Evolutionary conservation across 148 eudicot species (phyloP), one percentile per base, ranked within the genome.

Genomic region (Cornus suecica): DNA sequence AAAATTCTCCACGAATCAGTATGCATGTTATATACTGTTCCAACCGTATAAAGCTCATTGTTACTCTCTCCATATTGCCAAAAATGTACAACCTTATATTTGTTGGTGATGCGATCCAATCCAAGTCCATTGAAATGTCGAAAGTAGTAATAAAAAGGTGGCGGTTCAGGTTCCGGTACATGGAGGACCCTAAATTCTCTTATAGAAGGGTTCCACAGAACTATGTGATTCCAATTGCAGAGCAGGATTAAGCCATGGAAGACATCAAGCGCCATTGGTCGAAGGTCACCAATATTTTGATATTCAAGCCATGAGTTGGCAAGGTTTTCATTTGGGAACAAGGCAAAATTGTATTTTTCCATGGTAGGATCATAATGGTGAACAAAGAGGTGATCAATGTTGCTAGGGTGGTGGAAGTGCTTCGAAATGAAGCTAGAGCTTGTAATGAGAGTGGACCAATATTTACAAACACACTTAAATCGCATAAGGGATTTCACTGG

Each of bases 401-500:
- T 48, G 54, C 20, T 48, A 37, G 7, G 10, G 15, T 48, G 54
- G 54, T 48, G 18, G 42, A 61, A 23, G 25, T 72, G 75, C n/a
- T 20, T 8, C 9, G 41, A 15, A 34, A 72, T 58, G 48, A 72
- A 72, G 60, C 27, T 32, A 28, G 30, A 34, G 52, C n/a, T 31
- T 18, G 10, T 72, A 3, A 72, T 60, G 4, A 72, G 64, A 29
- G 51, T 11, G 11, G 60, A 28, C 75, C 75, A 58, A 10, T 24
- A 29, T 72, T 72, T 72, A 28, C 75, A 72, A 0, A 72, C 66
- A 4, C 45, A 72, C 8, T 20, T 60, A 3, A 58, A 72, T 56
- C 66, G 67, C 3, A 72, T 31, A 14, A 72, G 75, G 1, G 75
- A 72, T 60, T 72, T 72, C 7, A 72, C 66, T 0, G 75, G 67